Percentiles rank a stretch among this genome's conserved stretches.
Evolutionary conservation across 805 yeast species (phyloP).

Genomic region (Hemisphaericaspora nanyangensis): DNA sequence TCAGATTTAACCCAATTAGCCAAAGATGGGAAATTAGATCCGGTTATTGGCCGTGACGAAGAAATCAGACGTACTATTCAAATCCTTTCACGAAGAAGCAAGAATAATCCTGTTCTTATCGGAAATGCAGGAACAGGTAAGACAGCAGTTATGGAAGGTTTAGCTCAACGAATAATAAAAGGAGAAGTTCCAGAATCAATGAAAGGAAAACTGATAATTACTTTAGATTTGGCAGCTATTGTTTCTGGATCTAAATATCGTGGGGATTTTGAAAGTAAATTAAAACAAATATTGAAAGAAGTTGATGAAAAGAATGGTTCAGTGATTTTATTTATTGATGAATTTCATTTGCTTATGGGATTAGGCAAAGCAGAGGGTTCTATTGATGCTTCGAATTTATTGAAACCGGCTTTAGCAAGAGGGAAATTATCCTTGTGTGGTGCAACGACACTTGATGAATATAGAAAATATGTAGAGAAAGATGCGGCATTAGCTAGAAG

Average conservation of each 20-base stretch:
- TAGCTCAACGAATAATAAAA: conserved; percentile 87
- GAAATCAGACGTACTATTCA: conserved; percentile 92
- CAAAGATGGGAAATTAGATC: conserved; percentile 85
- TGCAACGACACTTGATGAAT: conserved; percentile 94
- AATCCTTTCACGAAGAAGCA: conserved; percentile 85
- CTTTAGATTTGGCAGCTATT: conserved; percentile 83
- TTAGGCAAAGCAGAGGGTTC: conserved; percentile 93
- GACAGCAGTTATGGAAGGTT: conserved; percentile 93
- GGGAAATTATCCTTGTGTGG: conserved; percentile 92
- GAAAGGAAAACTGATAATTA: conserved; percentile 78
- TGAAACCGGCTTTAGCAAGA: conserved; percentile 91
- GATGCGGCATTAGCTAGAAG: conserved; percentile 95
- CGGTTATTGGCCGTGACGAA: conserved; percentile 95
- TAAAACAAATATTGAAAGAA: conserved; percentile 77
- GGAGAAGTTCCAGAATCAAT: conserved; percentile 94
- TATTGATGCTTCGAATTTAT: conserved; percentile 89
- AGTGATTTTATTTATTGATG: conserved; percentile 83
- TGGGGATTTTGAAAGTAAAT: conserved; percentile 93
- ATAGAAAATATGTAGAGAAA: conserved; percentile 87
- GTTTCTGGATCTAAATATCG: conserved; percentile 94
- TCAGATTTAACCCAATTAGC: conserved; percentile 85
- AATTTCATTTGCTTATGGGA: conserved; percentile 83
- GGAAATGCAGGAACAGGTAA: conserved; percentile 99
- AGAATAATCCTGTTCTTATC: conserved; percentile 91
- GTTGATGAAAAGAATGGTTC: conserved; percentile 74